Evolutionary conservation across 2,329 filamentous ascomycete species (phyloP).

Genomic region (Nannizzia gypsea): DNA sequence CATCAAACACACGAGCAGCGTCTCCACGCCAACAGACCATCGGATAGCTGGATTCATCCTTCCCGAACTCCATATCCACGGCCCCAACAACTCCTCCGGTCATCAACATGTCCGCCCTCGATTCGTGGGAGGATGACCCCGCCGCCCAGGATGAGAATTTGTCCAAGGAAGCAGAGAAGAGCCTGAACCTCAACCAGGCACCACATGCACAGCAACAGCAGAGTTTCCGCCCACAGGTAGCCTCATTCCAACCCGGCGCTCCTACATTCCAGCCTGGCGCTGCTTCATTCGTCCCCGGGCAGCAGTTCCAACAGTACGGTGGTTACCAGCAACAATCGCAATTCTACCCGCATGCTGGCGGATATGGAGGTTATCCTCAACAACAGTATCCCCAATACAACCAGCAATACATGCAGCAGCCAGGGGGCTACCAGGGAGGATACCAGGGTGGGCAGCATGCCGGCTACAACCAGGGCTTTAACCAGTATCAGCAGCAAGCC

Average conservation of each 20-base stretch:
- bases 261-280: conserved; percentile 63
- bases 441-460: background rate
- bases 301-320: conserved; percentile 51
- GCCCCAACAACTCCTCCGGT: conserved; percentile 13
- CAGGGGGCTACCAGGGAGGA: conserved; percentile 29
- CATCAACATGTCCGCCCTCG: conserved; percentile 67
- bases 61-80: background rate
- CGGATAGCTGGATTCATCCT: background rate
- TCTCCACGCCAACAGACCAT: background rate
- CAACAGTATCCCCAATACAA: conserved; percentile 24
- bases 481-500: conserved; percentile 33
- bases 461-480: conserved; percentile 21
- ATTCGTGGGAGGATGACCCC: conserved; percentile 90
- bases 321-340: conserved; percentile 43
- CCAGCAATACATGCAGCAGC: conserved; percentile 34
- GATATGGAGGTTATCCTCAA: conserved; percentile 43
- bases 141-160: conserved; percentile 64
- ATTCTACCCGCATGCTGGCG: conserved; percentile 36
- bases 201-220: conserved; percentile 28
- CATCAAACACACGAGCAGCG: background rate
- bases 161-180: conserved; percentile 62
- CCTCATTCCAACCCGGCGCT: conserved; percentile 41
- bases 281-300: conserved; percentile 59
- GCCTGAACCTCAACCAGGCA: conserved; percentile 59
- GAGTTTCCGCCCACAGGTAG: conserved; percentile 38